A percentile compares a stretch with the other conserved stretches of the same genome.
These are phyloP conservation scores for Neonectria magnoliae DNA, from an alignment of 2,329 filamentous ascomycete genomes.

Conservation along the genomic window DNA sequence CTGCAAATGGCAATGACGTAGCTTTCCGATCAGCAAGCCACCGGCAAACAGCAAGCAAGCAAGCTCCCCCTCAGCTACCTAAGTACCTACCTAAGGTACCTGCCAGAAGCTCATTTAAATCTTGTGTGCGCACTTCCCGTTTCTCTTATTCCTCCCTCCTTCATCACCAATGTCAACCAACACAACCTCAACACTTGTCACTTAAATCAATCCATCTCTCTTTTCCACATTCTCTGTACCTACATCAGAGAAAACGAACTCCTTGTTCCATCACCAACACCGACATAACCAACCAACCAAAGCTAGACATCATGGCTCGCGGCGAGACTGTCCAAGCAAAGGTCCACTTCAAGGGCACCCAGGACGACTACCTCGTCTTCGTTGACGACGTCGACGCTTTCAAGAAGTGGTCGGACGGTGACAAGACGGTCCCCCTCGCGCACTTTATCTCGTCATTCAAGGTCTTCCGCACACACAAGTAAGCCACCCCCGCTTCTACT, in stretches of 20 bases:
- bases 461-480: constrained; percentile 92
- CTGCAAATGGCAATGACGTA: constrained; percentile 37
- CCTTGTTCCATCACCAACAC: not conserved
- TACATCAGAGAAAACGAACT: constrained; percentile 7
- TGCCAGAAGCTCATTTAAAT: constrained; percentile 39
- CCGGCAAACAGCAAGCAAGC: not conserved
- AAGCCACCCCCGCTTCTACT: constrained; percentile 52
- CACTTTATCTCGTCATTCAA: constrained; percentile 90
- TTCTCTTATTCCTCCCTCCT: constrained; percentile 24
- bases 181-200: constrained; percentile 4
- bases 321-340: constrained; percentile 78
- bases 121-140: constrained; percentile 24
- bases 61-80: constrained; percentile 30
- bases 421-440: constrained; percentile 80
- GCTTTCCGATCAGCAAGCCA: constrained; percentile 31
- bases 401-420: constrained; percentile 79
- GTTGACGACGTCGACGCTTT: constrained; percentile 70
- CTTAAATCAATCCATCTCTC: not conserved
- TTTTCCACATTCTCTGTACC: not conserved
- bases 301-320: constrained; percentile 66
- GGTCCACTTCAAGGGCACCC: constrained; percentile 83
- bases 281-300: constrained; percentile 23
- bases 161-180: constrained; percentile 28
- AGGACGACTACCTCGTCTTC: constrained; percentile 69
- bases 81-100: not conserved